Percentiles rank a stretch among this genome's conserved stretches.
Evolutionary conservation across 169 alveolate genomes (phyloP).

Genomic region (Plasmodium coatneyi): DNA sequence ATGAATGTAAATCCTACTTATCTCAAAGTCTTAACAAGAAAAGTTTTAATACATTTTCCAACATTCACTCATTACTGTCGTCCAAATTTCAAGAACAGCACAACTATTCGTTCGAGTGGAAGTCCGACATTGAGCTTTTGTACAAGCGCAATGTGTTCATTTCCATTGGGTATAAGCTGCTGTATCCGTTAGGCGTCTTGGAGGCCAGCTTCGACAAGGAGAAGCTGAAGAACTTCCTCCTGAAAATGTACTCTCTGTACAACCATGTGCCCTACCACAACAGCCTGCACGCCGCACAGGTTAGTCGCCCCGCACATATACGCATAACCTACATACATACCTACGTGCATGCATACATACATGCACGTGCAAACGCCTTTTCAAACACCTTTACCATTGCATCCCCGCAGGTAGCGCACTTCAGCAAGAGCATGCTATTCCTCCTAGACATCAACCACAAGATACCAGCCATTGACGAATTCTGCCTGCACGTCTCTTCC

Average conservation of each 20-base stretch:
- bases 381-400: neutral
- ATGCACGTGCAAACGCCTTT: neutral
- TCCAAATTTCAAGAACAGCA: conserved; percentile 56
- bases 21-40: conserved; percentile 28
- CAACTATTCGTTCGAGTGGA: conserved; percentile 49
- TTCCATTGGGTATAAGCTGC: conserved; percentile 56
- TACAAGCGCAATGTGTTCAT: conserved; percentile 56
- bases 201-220: conserved; percentile 46
- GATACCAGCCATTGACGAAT: conserved; percentile 57
- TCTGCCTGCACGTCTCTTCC: conserved; percentile 75
- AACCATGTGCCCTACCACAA: conserved; percentile 61
- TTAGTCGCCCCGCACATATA: neutral
- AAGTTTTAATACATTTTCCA: conserved; percentile 31
- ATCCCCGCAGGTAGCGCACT: conserved; percentile 45
- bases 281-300: conserved; percentile 69
- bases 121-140: conserved; percentile 25
- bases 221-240: conserved; percentile 36
- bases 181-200: conserved; percentile 42
- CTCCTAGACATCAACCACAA: conserved; percentile 42
- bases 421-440: conserved; percentile 68
- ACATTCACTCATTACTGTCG: conserved; percentile 53
- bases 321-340: neutral
- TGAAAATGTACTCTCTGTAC: conserved; percentile 30
- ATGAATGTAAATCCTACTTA: conserved; percentile 6
- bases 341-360: neutral